phyloP scores from a whole-genome alignment of 345 rosid species.

The Eucalyptus cloeziana region DNA sequence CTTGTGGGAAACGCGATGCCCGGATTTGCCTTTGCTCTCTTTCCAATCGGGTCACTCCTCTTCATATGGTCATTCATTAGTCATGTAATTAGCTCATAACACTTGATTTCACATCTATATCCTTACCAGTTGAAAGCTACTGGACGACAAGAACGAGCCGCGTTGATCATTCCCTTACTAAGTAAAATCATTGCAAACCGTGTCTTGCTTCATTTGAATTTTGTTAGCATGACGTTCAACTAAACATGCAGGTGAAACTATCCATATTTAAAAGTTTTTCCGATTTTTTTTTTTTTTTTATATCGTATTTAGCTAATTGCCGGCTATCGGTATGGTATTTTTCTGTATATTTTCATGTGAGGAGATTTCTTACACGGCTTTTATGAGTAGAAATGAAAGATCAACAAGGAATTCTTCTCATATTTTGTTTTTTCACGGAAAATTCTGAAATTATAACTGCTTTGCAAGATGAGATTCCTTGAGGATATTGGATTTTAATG shows the following conservation, averaged over 20 bases:
- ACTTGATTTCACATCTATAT: not conserved
- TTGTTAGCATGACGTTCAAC: not conserved
- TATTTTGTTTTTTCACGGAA: not conserved
- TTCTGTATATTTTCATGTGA: not conserved
- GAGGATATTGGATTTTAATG: not conserved
- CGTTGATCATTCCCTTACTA: not conserved
- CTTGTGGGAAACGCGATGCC: not conserved
- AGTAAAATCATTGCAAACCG: not conserved
- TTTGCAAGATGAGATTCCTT: not conserved
- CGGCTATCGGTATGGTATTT: accelerated
- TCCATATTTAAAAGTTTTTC: not conserved
- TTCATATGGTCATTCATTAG: not conserved
- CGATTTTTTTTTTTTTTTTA: not conserved
- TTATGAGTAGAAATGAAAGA: not conserved
- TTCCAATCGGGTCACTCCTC: not conserved
- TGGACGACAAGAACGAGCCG: not conserved
- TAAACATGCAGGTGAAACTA: not conserved
- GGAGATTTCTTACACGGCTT: not conserved
- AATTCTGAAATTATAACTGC: not conserved
- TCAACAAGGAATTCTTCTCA: no score
- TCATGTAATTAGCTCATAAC: not conserved
- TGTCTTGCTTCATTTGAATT: not conserved
- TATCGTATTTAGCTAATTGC: not conserved
- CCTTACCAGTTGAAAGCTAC: not conserved
- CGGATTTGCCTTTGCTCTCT: not conserved